Percentiles rank a stretch among this genome's conserved stretches.
Evolutionary conservation across 177 flowering plant genomes (phyloP).

Genomic region (Vitis hybrid): DNA sequence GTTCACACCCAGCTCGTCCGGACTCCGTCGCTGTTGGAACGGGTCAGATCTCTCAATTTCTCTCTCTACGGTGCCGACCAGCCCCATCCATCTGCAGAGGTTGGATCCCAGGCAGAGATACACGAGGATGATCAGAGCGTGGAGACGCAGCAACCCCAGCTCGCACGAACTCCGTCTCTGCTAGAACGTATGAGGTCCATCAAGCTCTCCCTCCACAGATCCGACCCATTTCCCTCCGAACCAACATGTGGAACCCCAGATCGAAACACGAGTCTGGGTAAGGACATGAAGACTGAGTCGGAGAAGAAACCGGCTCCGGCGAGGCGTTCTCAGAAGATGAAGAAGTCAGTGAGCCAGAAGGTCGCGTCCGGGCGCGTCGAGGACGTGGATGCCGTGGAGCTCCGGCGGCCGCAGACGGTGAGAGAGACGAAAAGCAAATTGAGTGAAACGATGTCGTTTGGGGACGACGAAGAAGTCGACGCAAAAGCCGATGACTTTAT

Average conservation of each 20-base stretch:
- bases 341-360: conserved; percentile 34
- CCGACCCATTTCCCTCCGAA: neutral
- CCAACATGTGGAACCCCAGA: neutral
- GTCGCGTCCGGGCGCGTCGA: neutral
- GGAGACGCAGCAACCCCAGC: conserved; percentile 15
- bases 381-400: conserved; percentile 14
- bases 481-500: conserved; percentile 84
- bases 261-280: neutral
- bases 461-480: conserved; percentile 56
- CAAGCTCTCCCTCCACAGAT: conserved; percentile 20
- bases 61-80: conserved; percentile 18
- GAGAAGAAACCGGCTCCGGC: conserved; percentile 1
- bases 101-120: neutral
- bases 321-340: conserved; percentile 19
- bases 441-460: conserved; percentile 11
- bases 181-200: conserved; percentile 40
- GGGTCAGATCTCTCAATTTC: conserved; percentile 36
- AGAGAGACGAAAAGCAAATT: conserved; percentile 13
- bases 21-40: conserved; percentile 33
- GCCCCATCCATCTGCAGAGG: neutral
- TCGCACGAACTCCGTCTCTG: conserved; percentile 36
- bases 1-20: conserved; percentile 16
- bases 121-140: neutral
- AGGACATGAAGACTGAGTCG: conserved; percentile 22
- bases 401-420: conserved; percentile 23